Conservation (phyloP, 306 rosid species). For the Trifolium fragiferum region DNA sequence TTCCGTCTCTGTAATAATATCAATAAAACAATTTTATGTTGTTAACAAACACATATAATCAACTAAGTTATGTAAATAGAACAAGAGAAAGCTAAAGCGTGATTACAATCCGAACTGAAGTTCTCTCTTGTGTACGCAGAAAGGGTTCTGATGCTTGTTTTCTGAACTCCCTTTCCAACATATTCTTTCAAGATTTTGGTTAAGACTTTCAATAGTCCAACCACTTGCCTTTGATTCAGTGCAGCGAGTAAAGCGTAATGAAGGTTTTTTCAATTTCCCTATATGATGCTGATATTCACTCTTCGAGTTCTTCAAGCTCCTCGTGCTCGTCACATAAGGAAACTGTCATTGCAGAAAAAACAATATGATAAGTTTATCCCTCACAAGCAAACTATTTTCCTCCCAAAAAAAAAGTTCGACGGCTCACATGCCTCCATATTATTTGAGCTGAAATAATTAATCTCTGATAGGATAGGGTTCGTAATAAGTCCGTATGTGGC, state of each 20-base stretch:
- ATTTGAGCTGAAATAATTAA: conserved; percentile 71
- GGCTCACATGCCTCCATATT: conserved; percentile 75
- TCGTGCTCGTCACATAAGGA: conserved; percentile 50
- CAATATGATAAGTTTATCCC: conserved; percentile 15
- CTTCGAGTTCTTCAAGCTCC: conserved; percentile 34
- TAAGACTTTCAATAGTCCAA: conserved; percentile 66
- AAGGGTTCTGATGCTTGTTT: conserved; percentile 51
- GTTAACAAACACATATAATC: conserved; percentile 29
- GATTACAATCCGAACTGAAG: conserved; percentile 62
- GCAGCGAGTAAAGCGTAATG: conserved; percentile 68
- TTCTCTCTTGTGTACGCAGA: conserved; percentile 75
- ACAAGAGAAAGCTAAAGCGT: conserved; percentile 36
- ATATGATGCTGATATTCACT: conserved; percentile 24
- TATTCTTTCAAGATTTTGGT: conserved; percentile 60
- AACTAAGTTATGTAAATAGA: conserved; percentile 34
- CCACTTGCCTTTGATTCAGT: conserved; percentile 67
- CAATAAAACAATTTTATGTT: conserved; percentile 16
- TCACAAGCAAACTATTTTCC: conserved; percentile 38
- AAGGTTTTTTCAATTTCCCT: background rate
- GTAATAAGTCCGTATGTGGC: conserved; percentile 60
- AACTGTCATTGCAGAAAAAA: conserved; percentile 63
- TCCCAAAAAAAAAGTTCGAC: background rate
- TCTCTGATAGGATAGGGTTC: conserved; percentile 77
- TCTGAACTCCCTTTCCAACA: conserved; percentile 69
- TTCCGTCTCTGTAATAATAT: conserved; percentile 54